These are phyloP conservation scores for Nicotiana noctiflora DNA, from an alignment of 257 asterid species.

Conservation along the genomic window DNA sequence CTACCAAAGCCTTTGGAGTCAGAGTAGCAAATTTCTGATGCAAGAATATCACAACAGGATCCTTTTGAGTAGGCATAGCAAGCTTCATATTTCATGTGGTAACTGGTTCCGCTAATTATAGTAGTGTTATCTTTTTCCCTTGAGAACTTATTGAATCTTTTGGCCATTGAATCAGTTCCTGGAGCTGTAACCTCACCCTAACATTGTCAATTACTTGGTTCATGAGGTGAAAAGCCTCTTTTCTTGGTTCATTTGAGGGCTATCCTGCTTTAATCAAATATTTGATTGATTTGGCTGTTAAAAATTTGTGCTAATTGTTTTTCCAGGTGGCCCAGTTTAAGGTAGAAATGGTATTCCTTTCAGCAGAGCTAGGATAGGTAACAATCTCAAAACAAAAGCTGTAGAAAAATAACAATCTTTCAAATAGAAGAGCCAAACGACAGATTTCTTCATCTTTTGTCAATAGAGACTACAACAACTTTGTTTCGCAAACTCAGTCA, in stretches of 20 bases:
- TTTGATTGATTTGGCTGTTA: not conserved
- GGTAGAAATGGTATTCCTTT: not conserved
- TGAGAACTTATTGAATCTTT: not conserved
- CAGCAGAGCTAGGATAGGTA: not conserved
- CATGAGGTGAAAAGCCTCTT: not conserved
- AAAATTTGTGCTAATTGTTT: not conserved
- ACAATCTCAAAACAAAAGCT: not conserved
- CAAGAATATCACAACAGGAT: not conserved
- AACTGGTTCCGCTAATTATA: not conserved
- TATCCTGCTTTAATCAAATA: not conserved
- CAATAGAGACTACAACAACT: constrained; percentile 1
- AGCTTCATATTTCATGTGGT: not conserved
- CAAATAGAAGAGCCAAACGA: not conserved
- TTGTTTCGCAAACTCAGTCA: not conserved
- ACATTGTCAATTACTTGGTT: not conserved
- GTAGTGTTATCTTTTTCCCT: not conserved
- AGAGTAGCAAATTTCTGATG: not conserved
- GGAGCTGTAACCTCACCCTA: not conserved
- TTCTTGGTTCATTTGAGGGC: not conserved
- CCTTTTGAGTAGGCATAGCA: not conserved
- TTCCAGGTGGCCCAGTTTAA: not conserved
- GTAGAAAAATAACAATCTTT: not conserved
- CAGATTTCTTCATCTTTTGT: not conserved
- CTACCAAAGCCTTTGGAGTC: not conserved
- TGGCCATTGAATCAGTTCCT: not conserved